Conservation (phyloP, 306 rosid species). For the Sindora glabra region DNA sequence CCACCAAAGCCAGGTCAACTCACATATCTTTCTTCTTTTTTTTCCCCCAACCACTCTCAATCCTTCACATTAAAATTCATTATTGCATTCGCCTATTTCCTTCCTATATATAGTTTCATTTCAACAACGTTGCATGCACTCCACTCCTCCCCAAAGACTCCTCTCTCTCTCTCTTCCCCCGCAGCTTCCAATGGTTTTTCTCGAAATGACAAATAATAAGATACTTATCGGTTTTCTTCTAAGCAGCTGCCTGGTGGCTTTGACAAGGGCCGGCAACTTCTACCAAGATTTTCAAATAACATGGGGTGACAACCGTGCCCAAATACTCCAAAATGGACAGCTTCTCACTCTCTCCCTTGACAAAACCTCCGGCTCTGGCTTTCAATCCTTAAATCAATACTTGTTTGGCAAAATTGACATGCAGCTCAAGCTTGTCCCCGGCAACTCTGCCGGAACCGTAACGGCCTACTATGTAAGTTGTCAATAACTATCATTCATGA, state of each 20-base stretch:
- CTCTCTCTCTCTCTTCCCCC: not conserved
- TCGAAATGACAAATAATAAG: not conserved
- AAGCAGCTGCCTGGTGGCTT: not conserved
- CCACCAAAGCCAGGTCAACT: conserved; percentile 33
- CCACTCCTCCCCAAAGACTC: conserved; percentile 10
- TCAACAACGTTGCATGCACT: conserved; percentile 22
- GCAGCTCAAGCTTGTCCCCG: conserved; percentile 64
- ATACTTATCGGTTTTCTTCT: conserved; percentile 4
- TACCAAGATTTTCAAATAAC: conserved; percentile 44
- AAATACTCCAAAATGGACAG: conserved; percentile 25
- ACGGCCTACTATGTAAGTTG: conserved; percentile 48
- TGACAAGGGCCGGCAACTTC: conserved; percentile 31
- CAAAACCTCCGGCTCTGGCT: conserved; percentile 46
- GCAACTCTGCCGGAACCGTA: conserved; percentile 56
- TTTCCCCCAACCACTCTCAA: conserved; percentile 30
- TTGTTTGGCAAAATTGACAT: conserved; percentile 59
- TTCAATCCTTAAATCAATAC: conserved; percentile 31
- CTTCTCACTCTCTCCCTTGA: conserved; percentile 46
- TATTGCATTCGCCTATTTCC: not conserved
- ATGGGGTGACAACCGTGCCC: conserved; percentile 60
- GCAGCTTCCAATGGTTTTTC: not conserved
- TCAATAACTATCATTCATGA: not conserved
- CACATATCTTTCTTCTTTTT: not conserved
- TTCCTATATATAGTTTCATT: conserved; percentile 19
- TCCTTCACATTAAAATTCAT: conserved; percentile 20